These are phyloP conservation scores for Penicillium chermesinum DNA, from an alignment of 495 filamentous ascomycete genomes.

Conservation along the genomic window DNA sequence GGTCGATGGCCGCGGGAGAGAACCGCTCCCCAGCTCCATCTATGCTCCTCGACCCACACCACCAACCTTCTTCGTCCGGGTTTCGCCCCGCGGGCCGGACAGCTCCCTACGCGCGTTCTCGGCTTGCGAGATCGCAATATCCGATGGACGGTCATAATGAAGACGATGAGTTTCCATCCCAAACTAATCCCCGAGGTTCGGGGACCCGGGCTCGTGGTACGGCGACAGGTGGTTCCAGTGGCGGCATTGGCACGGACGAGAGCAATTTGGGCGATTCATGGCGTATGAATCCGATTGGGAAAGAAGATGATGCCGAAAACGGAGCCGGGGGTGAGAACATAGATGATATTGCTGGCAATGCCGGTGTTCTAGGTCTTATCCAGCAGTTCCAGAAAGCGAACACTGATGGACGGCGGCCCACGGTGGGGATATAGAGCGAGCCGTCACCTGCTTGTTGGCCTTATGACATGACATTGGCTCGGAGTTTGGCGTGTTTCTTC, in stretches of 20 bases:
- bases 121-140: conserved; percentile 32
- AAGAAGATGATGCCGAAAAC: conserved; percentile 39
- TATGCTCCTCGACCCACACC: conserved; percentile 78
- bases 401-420: conserved; percentile 52
- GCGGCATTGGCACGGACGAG: conserved; percentile 43
- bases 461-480: not conserved
- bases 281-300: conserved; percentile 51
- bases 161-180: conserved; percentile 37
- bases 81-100: conserved; percentile 38
- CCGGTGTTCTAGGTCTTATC: conserved; percentile 73
- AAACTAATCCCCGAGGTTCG: conserved; percentile 21
- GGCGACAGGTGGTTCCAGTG: conserved; percentile 33
- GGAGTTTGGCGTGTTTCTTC: not conserved
- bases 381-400: conserved; percentile 88
- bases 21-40: conserved; percentile 49
- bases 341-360: conserved; percentile 44
- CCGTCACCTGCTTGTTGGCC: not conserved
- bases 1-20: conserved; percentile 25
- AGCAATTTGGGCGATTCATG: conserved; percentile 63
- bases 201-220: conserved; percentile 18
- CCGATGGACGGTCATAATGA: conserved; percentile 35
- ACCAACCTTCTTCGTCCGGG: conserved; percentile 65
- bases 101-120: conserved; percentile 50
- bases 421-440: conserved; percentile 32
- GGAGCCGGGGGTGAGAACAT: conserved; percentile 47